Conservation (phyloP, 2,329 filamentous ascomycete species). For the Sporothrix humicola region DNA sequence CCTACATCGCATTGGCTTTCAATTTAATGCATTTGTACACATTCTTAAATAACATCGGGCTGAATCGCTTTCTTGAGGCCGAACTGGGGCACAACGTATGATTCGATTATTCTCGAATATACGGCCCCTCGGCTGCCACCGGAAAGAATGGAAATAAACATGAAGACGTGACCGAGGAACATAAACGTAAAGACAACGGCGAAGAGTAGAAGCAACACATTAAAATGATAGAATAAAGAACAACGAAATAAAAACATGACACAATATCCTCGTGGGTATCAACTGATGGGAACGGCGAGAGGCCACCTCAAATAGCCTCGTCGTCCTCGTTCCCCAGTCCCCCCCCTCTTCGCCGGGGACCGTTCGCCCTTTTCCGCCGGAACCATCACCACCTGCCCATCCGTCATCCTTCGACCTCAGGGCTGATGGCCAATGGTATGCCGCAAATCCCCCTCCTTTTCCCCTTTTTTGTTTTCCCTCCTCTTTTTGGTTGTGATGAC, state of each 20-base stretch:
- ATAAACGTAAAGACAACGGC: not conserved
- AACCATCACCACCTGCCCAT: not conserved
- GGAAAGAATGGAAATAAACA: not conserved
- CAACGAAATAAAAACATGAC: constrained; percentile 4
- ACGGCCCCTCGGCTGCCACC: not conserved
- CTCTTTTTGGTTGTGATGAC: not conserved
- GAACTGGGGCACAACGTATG: not conserved
- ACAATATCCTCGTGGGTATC: constrained; percentile 30
- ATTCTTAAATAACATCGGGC: not conserved
- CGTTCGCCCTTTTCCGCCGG: not conserved
- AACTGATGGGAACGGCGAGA: constrained; percentile 9
- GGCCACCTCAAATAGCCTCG: not conserved
- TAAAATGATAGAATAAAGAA: not conserved
- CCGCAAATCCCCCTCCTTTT: no score
- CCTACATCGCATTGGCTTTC: not conserved
- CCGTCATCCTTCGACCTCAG: no score
- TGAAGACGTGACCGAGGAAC: not conserved
- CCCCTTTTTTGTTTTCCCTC: not conserved
- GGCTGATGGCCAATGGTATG: not conserved
- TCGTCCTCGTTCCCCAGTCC: constrained; percentile 5
- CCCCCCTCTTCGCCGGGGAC: not conserved
- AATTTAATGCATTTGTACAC: not conserved
- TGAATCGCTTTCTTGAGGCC: not conserved
- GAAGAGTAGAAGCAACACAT: not conserved
- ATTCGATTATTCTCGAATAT: not conserved